phyloP scores from a whole-genome alignment of 1,139 yeast genomes.

The Geotrichum restrictum region DNA sequence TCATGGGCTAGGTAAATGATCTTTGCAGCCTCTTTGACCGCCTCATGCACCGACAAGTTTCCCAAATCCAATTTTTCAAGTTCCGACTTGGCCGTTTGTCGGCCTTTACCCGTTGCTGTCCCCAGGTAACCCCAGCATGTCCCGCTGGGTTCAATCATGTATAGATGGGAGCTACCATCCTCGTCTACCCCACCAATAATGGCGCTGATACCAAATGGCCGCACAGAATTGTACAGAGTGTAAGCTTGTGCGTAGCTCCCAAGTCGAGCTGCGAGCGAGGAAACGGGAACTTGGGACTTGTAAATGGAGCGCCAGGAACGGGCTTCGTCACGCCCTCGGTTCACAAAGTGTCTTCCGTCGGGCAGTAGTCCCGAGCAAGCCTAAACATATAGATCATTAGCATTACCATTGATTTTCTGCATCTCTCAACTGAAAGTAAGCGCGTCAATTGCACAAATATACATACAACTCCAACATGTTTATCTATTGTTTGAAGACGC shows the following conservation, averaged over 20 bases:
- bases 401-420: not conserved
- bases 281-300: constrained; percentile 71
- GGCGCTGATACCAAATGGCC: constrained; percentile 95
- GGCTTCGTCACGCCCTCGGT: constrained; percentile 91
- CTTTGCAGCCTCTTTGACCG: constrained; percentile 88
- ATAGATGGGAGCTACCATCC: constrained; percentile 82
- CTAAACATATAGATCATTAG: constrained; percentile 12
- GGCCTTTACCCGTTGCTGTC: constrained; percentile 96
- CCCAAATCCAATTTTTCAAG: constrained; percentile 82
- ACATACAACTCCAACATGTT: constrained; percentile 84
- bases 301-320: constrained; percentile 71
- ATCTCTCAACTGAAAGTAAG: no score
- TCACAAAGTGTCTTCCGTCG: constrained; percentile 91
- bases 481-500: constrained; percentile 87
- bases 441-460: no score
- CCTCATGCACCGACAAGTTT: constrained; percentile 68
- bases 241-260: constrained; percentile 94
- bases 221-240: constrained; percentile 91
- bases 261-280: constrained; percentile 79
- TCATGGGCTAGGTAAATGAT: constrained; percentile 93
- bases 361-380: constrained; percentile 88
- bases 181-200: constrained; percentile 92
- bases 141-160: constrained; percentile 97
- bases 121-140: constrained; percentile 96
- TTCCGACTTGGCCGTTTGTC: constrained; percentile 94